Percentiles rank a stretch among this genome's conserved stretches.
Evolutionary conservation across 805 yeast species (phyloP).

Genomic region (Candida namnaoensis): DNA sequence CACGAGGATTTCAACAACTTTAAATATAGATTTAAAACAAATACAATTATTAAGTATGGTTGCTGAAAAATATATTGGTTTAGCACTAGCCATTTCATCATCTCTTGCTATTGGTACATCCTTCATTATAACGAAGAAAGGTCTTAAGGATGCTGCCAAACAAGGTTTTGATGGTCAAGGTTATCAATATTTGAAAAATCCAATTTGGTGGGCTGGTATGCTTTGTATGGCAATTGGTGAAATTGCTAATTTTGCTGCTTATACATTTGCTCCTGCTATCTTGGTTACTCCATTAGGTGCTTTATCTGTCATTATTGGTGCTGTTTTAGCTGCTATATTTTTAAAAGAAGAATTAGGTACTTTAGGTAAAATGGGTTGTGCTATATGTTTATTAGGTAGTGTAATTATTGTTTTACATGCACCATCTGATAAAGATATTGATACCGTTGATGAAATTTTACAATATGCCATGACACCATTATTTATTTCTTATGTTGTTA

Average conservation of each 20-base stretch:
- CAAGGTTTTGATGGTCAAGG: conserved; percentile 66
- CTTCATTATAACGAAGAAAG: conserved; percentile 83
- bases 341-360: conserved; percentile 82
- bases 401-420: conserved; percentile 86
- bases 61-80: conserved; percentile 85
- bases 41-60: conserved; percentile 9
- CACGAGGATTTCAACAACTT: too few species aligned
- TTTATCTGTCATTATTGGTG: conserved; percentile 82
- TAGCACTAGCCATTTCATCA: conserved; percentile 79
- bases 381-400: conserved; percentile 80
- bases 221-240: conserved; percentile 87
- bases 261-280: conserved; percentile 91
- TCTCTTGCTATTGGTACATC: conserved; percentile 88
- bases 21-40: not conserved
- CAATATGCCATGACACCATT: conserved; percentile 72
- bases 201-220: conserved; percentile 95
- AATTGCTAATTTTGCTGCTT: conserved; percentile 88
- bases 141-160: conserved; percentile 62
- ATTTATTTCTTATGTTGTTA: conserved; percentile 55
- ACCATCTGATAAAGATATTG: conserved; percentile 86
- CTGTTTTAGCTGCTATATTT: conserved; percentile 79
- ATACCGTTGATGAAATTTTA: conserved; percentile 82
- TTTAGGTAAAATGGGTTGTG: conserved; percentile 88
- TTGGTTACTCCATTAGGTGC: conserved; percentile 92
- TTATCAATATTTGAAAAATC: conserved; percentile 70